Conservation (phyloP, 225 moss, liverwort and hornwort genomes). For the Antitrichia curtipendula region DNA sequence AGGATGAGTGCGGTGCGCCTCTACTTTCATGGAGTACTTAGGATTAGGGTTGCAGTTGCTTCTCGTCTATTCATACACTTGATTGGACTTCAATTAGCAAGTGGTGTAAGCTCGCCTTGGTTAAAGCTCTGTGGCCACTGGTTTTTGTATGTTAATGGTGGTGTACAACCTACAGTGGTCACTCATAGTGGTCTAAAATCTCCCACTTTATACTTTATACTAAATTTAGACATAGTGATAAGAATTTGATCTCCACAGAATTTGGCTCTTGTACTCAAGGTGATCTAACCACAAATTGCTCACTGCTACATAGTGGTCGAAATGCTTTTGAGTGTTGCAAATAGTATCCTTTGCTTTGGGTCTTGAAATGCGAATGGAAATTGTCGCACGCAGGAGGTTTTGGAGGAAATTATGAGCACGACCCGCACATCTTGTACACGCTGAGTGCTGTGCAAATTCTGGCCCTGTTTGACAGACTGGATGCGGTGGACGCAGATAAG, state of each 20-base stretch:
- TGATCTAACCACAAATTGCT: background rate
- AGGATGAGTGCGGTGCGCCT: constrained; percentile 56
- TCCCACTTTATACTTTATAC: background rate
- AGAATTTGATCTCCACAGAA: background rate
- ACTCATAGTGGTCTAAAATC: background rate
- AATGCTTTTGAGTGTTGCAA: background rate
- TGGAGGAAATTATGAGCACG: constrained; percentile 73
- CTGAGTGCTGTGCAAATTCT: constrained; percentile 65
- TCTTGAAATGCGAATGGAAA: background rate
- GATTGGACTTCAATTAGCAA: background rate
- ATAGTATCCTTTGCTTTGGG: background rate
- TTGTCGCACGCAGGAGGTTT: constrained; percentile 45
- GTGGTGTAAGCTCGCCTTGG: background rate
- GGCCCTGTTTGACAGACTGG: constrained; percentile 32
- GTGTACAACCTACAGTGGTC: background rate
- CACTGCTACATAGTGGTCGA: background rate
- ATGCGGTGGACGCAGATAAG: constrained; percentile 58
- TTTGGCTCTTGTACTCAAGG: background rate
- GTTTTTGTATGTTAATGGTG: background rate
- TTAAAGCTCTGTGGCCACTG: background rate
- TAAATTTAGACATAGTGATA: background rate
- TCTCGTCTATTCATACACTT: background rate
- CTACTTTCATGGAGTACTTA: background rate
- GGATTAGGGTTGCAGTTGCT: background rate
- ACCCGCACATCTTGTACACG: constrained; percentile 79